Conservation (phyloP, 345 rosid genomes). For the Murraya paniculata region DNA sequence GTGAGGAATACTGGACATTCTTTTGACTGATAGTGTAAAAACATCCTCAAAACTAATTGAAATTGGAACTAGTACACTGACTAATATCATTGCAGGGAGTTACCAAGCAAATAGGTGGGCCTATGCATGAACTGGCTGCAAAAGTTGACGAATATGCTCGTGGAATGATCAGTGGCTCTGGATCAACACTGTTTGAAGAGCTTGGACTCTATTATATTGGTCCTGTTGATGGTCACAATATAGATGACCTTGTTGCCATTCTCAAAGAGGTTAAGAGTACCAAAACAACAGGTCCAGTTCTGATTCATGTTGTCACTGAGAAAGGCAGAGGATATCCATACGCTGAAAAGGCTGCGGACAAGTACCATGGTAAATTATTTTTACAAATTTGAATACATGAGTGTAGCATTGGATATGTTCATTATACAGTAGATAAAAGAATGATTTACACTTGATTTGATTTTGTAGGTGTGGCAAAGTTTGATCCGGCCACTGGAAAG, state of each 20-base stretch:
- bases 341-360: constrained; percentile 95
- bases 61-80: constrained; percentile 12
- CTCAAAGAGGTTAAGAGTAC: constrained; percentile 93
- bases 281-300: constrained; percentile 85
- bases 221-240: constrained; percentile 94
- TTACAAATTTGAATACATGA: not conserved
- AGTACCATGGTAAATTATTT: constrained; percentile 68
- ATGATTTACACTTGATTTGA: not conserved
- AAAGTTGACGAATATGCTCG: constrained; percentile 98
- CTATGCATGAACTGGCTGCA: constrained; percentile 91
- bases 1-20: constrained; percentile 27
- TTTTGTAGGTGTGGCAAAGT: constrained; percentile 77
- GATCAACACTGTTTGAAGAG: constrained; percentile 93
- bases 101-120: constrained; percentile 87
- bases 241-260: constrained; percentile 80
- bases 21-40: not conserved
- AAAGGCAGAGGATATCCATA: constrained; percentile 99
- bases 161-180: constrained; percentile 97
- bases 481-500: constrained; percentile 94
- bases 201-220: constrained; percentile 96
- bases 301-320: constrained; percentile 96
- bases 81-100: constrained; percentile 59
- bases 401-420: not conserved
- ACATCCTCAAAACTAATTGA: not conserved
- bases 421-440: not conserved